These are phyloP conservation scores for Acanthamoeba healyi DNA, from an alignment of 208 protist genomes.

Conservation along the genomic window DNA sequence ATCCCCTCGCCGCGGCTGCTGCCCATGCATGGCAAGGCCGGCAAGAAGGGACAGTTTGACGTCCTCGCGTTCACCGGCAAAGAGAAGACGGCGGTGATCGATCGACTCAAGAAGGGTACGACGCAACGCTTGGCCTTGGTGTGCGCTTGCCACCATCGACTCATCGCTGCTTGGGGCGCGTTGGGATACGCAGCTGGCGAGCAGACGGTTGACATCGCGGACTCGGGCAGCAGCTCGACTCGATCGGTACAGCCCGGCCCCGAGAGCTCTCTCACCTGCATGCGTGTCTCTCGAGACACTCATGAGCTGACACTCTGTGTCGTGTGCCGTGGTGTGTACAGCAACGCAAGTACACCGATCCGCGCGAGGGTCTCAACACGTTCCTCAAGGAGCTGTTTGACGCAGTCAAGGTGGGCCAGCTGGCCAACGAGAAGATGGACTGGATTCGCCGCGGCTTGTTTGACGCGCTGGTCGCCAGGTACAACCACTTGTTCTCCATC, in stretches of 20 bases:
- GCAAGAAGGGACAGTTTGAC: conserved; percentile 43
- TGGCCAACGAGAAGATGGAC: conserved; percentile 73
- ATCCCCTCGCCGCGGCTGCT: conserved; percentile 5
- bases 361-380: conserved; percentile 31
- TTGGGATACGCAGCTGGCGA: background rate
- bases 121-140: background rate
- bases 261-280: background rate
- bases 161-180: background rate
- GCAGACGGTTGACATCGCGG: conserved; percentile 15
- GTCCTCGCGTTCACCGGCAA: conserved; percentile 40
- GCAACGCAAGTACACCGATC: conserved; percentile 56
- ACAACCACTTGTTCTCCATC: background rate
- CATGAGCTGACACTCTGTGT: background rate
- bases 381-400: conserved; percentile 73
- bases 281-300: background rate
- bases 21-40: conserved; percentile 20
- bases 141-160: no score
- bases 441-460: conserved; percentile 62
- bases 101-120: conserved; percentile 25
- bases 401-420: conserved; percentile 56
- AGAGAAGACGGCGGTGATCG: conserved; percentile 58
- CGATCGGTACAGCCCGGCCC: background rate
- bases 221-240: conserved; percentile 25
- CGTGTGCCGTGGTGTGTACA: background rate
- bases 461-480: conserved; percentile 66